phyloP scores from a whole-genome alignment of 1,284 basidiomycete species.

The Rhodofomes roseus region DNA sequence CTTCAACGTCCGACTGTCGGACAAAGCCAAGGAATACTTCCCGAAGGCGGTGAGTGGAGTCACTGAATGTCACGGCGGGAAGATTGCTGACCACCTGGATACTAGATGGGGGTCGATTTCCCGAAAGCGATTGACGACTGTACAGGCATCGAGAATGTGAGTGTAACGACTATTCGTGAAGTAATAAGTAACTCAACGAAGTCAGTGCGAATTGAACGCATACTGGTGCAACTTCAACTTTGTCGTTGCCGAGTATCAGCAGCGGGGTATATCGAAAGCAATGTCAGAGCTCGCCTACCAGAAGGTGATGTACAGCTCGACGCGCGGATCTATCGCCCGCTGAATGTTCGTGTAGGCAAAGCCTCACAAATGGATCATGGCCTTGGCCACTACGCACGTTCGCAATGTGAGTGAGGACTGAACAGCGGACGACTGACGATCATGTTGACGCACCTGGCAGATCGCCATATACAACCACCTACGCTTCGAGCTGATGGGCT shows the following conservation, averaged over 20 bases:
- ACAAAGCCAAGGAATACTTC: slow-evolving; percentile 12
- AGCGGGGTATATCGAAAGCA: slow-evolving; percentile 11
- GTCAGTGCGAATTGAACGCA: slow-evolving; percentile 4
- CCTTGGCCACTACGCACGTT: neutral
- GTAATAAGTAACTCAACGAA: too few relatives aligned
- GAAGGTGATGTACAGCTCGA: neutral
- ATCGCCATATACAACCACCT: neutral
- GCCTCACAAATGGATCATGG: neutral
- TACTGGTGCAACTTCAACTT: slow-evolving; percentile 18
- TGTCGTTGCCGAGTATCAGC: slow-evolving; percentile 12
- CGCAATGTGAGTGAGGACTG: neutral
- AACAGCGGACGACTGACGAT: neutral
- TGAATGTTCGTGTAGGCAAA: neutral
- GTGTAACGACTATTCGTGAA: neutral
- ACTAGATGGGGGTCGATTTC: slow-evolving; percentile 8
- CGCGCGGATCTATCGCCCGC: too few relatives aligned
- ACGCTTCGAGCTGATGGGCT: neutral
- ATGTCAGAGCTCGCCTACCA: slow-evolving; percentile 9
- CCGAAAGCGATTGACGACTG: slow-evolving; percentile 6
- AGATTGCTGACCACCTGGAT: neutral
- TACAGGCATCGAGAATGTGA: slow-evolving; percentile 1
- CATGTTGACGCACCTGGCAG: neutral
- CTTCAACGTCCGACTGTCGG: slow-evolving; percentile 8
- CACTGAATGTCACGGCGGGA: neutral
- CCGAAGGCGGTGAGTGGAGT: neutral